Evolutionary conservation across 2,329 filamentous ascomycete species (phyloP).

Genomic region (Elsinoe arachidis): DNA sequence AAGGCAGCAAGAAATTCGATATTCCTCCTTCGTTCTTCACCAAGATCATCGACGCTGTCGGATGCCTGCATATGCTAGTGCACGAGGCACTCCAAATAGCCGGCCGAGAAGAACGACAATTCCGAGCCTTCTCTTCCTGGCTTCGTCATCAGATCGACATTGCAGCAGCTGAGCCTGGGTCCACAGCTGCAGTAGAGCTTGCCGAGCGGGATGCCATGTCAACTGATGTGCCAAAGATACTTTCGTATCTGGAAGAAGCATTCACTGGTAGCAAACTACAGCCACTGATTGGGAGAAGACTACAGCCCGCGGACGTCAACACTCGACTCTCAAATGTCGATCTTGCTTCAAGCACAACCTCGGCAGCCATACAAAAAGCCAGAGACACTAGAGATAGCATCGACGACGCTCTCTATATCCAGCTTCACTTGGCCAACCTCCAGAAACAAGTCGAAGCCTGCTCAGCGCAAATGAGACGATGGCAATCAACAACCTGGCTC

Average conservation of each 20-base stretch:
- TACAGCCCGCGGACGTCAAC: background rate
- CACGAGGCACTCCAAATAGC: conserved; percentile 64
- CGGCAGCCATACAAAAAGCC: background rate
- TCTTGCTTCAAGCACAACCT: background rate
- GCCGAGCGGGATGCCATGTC: conserved; percentile 63
- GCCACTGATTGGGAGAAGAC: conserved; percentile 9
- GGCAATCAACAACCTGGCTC: conserved; percentile 10
- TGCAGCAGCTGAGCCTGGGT: conserved; percentile 55
- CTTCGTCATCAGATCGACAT: conserved; percentile 74
- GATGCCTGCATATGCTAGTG: conserved; percentile 65
- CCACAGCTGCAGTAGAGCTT: conserved; percentile 56
- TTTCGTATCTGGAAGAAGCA: conserved; percentile 68
- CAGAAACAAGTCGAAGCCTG: background rate
- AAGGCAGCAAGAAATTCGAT: conserved; percentile 51
- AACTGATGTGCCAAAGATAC: conserved; percentile 64
- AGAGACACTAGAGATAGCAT: background rate
- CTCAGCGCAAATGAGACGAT: conserved; percentile 9
- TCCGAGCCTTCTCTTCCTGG: conserved; percentile 73
- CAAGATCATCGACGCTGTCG: conserved; percentile 55
- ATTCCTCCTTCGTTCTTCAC: conserved; percentile 37
- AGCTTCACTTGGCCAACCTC: background rate
- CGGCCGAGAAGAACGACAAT: conserved; percentile 70
- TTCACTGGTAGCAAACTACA: conserved; percentile 56
- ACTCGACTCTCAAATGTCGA: background rate
- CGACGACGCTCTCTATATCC: background rate